phyloP scores from a whole-genome alignment of 2,329 filamentous ascomycete genomes.

The Delphinella strobiligena region DNA sequence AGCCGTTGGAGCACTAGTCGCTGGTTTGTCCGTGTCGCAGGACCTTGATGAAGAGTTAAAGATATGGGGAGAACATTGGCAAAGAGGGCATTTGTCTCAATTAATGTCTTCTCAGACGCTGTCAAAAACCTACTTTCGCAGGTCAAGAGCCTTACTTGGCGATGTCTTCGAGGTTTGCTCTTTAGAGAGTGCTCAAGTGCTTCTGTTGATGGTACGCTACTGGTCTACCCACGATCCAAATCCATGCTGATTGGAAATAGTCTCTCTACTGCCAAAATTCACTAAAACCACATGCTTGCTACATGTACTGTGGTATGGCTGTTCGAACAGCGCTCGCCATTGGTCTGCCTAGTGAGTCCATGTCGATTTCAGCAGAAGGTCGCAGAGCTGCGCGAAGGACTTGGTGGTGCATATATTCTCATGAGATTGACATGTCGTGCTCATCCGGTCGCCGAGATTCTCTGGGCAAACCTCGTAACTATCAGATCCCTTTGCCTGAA shows the following conservation, averaged over 20 bases:
- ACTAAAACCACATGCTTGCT: slow-evolving; percentile 12
- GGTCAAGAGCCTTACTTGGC: slow-evolving; percentile 16
- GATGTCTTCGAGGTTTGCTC: slow-evolving; percentile 20
- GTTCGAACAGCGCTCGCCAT: slow-evolving; percentile 11
- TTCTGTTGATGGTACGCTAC: slow-evolving; percentile 16
- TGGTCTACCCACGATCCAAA: not conserved
- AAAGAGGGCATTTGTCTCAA: not conserved
- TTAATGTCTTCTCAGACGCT: slow-evolving; percentile 6
- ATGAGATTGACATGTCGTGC: not conserved
- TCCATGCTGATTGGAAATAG: too few species aligned
- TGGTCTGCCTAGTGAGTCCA: slow-evolving; percentile 8
- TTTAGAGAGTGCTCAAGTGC: slow-evolving; percentile 17
- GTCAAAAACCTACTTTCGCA: slow-evolving; percentile 18
- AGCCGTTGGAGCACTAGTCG: slow-evolving; percentile 19
- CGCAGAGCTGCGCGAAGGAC: slow-evolving; percentile 6
- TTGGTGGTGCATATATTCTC: too few species aligned
- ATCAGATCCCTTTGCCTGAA: slow-evolving; percentile 12
- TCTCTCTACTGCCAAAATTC: slow-evolving; percentile 12
- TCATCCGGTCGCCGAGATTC: not conserved
- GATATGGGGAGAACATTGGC: not conserved
- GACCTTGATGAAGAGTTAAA: slow-evolving; percentile 4
- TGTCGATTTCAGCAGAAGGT: slow-evolving; percentile 2
- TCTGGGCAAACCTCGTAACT: slow-evolving; percentile 18
- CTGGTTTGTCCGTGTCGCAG: slow-evolving; percentile 10
- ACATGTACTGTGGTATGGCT: slow-evolving; percentile 11